Conservation (phyloP, 495 filamentous ascomycete species). For the Chaetomium fimeti region DNA sequence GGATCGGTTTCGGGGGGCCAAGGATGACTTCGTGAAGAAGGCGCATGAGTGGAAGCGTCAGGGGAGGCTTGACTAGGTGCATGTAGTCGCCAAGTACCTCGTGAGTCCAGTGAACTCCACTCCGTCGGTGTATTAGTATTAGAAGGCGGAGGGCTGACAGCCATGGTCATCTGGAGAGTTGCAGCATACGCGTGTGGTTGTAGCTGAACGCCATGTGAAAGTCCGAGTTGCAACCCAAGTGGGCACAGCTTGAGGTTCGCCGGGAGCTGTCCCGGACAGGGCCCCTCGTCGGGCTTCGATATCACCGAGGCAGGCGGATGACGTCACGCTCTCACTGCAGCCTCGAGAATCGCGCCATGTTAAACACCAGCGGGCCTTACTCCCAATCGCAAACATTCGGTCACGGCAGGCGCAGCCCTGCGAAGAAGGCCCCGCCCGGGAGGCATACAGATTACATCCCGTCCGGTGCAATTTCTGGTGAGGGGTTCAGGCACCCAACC, state of each 20-base stretch:
- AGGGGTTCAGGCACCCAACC: too few species aligned
- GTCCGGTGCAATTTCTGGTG: too few species aligned
- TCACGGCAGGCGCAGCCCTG: too few species aligned
- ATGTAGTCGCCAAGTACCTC: neutral
- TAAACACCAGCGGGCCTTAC: neutral
- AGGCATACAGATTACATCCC: too few species aligned
- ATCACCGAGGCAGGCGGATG: neutral
- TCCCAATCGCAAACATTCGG: neutral
- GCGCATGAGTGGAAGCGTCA: constrained; percentile 6
- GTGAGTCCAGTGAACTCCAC: too few species aligned
- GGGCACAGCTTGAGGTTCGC: too few species aligned
- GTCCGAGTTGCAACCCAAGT: too few species aligned
- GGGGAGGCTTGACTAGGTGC: constrained; percentile 2
- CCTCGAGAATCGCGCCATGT: neutral
- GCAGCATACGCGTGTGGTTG: neutral
- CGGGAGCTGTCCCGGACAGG: neutral
- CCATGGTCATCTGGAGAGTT: too few species aligned
- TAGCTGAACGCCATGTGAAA: neutral
- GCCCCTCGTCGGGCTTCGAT: neutral
- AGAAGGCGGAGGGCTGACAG: too few species aligned
- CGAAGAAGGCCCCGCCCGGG: too few species aligned
- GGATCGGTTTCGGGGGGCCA: neutral
- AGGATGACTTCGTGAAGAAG: neutral
- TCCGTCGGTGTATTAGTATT: too few species aligned
- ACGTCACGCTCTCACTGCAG: neutral